Conservation (phyloP, 2,329 filamentous ascomycete genomes). For the Calonectria henricotiae region DNA sequence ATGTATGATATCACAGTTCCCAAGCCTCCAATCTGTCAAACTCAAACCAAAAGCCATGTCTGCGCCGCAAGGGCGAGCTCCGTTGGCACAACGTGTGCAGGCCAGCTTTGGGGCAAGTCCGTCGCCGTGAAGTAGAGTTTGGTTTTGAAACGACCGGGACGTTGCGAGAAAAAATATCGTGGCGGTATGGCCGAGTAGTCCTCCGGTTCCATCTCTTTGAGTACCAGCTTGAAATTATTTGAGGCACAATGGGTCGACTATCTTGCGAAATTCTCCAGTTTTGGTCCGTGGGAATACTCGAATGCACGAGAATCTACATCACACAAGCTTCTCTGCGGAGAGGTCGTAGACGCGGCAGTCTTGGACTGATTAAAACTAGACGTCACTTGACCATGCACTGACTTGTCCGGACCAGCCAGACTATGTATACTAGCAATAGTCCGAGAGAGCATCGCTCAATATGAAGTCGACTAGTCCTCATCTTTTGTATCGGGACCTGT, state of each 20-base stretch:
- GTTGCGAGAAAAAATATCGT: slow-evolving; percentile 2
- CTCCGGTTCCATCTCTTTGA: background rate
- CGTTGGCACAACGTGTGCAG: slow-evolving; percentile 15
- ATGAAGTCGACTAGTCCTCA: background rate
- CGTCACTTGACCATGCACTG: slow-evolving; percentile 11
- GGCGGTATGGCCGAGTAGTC: background rate
- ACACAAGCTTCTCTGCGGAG: background rate
- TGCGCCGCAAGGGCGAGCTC: slow-evolving; percentile 11
- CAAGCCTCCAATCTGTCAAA: slow-evolving; percentile 14
- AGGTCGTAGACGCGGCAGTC: background rate
- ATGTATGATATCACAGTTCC: slow-evolving; percentile 19
- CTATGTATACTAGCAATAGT: background rate
- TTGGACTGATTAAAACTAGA: slow-evolving; percentile 13
- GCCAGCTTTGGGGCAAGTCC: background rate
- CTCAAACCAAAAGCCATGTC: background rate
- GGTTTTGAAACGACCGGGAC: slow-evolving; percentile 21
- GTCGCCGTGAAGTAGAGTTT: slow-evolving; percentile 10
- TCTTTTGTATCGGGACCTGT: slow-evolving; percentile 4
- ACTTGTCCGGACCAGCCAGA: background rate
- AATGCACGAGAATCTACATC: background rate
- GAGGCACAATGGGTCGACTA: background rate
- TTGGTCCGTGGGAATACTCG: background rate
- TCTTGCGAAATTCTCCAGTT: background rate
- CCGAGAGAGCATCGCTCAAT: background rate
- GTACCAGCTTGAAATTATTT: background rate